Percentiles rank a stretch among this genome's conserved stretches.
These are phyloP conservation scores for Cystoderma amianthinum DNA, from an alignment of 768 basidiomycete genomes.

Conservation along the genomic window DNA sequence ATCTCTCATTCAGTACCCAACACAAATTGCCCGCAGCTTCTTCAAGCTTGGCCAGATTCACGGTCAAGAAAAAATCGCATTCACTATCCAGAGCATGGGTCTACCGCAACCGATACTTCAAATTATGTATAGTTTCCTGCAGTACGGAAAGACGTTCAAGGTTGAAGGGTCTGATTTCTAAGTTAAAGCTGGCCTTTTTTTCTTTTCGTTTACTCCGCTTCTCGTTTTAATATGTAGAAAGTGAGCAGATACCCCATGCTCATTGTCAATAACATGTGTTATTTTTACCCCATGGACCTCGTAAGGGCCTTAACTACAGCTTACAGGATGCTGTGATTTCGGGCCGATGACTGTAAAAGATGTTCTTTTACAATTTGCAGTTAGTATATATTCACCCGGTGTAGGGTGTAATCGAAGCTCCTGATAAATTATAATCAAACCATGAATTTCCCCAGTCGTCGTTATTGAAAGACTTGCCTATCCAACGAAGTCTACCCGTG, in stretches of 20 bases:
- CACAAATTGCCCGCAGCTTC: slow-evolving; percentile 81
- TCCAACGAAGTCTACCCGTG: too few relatives aligned
- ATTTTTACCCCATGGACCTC: too few relatives aligned
- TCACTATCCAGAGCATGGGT: slow-evolving; percentile 91
- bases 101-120: slow-evolving; percentile 85
- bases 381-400: too few relatives aligned
- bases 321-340: too few relatives aligned
- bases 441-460: too few relatives aligned
- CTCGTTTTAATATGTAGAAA: neutral
- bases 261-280: neutral
- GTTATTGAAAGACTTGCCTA: too few relatives aligned
- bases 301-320: too few relatives aligned
- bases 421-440: too few relatives aligned
- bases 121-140: slow-evolving; percentile 89
- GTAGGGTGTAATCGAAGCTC: too few relatives aligned
- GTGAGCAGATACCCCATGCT: too few relatives aligned
- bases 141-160: slow-evolving; percentile 83
- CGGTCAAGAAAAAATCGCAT: slow-evolving; percentile 90
- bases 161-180: slow-evolving; percentile 83
- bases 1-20: slow-evolving; percentile 62
- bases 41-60: slow-evolving; percentile 93
- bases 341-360: too few relatives aligned
- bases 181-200: neutral
- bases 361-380: too few relatives aligned
- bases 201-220: neutral